Base-by-base conservation (phyloP, 495 filamentous ascomycete genomes). In the Staphylotrichum longicolle region DNA sequence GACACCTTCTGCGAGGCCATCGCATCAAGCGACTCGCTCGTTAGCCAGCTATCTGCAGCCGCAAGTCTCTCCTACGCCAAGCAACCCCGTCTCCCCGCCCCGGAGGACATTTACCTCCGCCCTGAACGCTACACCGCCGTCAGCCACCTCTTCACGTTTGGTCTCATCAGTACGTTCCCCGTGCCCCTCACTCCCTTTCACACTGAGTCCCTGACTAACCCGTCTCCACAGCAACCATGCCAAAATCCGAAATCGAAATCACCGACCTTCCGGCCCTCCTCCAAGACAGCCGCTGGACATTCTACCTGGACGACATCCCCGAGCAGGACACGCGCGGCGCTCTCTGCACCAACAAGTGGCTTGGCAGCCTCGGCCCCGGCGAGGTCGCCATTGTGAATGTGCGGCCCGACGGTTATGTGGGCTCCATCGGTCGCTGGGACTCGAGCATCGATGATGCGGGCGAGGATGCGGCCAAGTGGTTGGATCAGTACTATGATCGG, bases 371-470 rank as follows among this genome's bases (percentile, higher is more conserved):
- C 20, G 70, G 69, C 0, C 71, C 71, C 2, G 75, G 77, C 7
- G 77, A 85, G 56, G 79, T 84, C 12, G 80, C 77, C 33, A 78
- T 88, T 34, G 80, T 85, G 48, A 82, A 84, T 65, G 79, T 89
- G 5, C 77, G 87, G 37, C 87, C 86, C 2, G 87, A 89, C 71
- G 86, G 86, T 32, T 89, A 89, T 71, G 79, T 88, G 30, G 87
- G 86, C 8, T 80, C 77, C 15, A 77, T 86, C 37, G 77, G 78
- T 11, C 72, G 73, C 20, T 89, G 83, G 83, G 73, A 75, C 50
- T 69, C 75, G 5, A 73, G 69, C 32, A 68, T 70, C n/a, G 70
- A 72, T 6, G 77, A 77, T 7, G 69, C 73, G 2, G 83, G 77
- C 15, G 67, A 72, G 42, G 69, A 76, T 45, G 81, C 82, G 2